These are phyloP conservation scores for Suhomyces kunorum DNA, from an alignment of 1,139 yeast genomes.

Conservation along the genomic window DNA sequence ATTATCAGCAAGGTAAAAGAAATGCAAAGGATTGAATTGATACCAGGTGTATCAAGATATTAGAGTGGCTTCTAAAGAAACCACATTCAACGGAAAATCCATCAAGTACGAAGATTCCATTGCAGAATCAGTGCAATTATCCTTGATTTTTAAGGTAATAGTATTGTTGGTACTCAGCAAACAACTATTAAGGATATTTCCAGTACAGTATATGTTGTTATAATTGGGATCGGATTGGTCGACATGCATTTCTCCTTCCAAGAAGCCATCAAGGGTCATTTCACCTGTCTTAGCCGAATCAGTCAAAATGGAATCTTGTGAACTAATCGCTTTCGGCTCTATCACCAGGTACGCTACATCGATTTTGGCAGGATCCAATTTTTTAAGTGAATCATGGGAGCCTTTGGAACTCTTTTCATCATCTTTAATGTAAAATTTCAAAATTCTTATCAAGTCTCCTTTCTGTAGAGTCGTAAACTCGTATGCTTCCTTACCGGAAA, in stretches of 20 bases:
- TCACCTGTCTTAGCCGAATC: not conserved
- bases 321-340: no score
- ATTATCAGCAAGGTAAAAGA: slow-evolving; percentile 12
- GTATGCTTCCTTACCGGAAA: slow-evolving; percentile 22
- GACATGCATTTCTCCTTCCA: slow-evolving; percentile 2
- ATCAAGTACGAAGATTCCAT: slow-evolving; percentile 24
- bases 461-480: slow-evolving; percentile 32
- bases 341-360: no score
- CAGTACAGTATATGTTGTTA: slow-evolving; percentile 30
- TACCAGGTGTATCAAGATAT: slow-evolving; percentile 15
- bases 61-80: slow-evolving; percentile 37
- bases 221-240: slow-evolving; percentile 20
- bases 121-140: slow-evolving; percentile 2
- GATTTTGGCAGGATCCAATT: not conserved
- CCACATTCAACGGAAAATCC: slow-evolving; percentile 35
- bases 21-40: not conserved
- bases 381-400: not conserved
- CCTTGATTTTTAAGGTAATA: slow-evolving; percentile 24
- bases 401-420: not conserved
- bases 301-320: no score
- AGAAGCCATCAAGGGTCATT: not conserved
- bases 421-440: slow-evolving; percentile 26
- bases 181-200: slow-evolving; percentile 33
- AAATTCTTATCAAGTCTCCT: slow-evolving; percentile 38
- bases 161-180: slow-evolving; percentile 24